Percentiles rank a stretch among this genome's conserved stretches.
Evolutionary conservation across 164 flowering plant genomes (phyloP).

Genomic region (Kingdonia uniflora): DNA sequence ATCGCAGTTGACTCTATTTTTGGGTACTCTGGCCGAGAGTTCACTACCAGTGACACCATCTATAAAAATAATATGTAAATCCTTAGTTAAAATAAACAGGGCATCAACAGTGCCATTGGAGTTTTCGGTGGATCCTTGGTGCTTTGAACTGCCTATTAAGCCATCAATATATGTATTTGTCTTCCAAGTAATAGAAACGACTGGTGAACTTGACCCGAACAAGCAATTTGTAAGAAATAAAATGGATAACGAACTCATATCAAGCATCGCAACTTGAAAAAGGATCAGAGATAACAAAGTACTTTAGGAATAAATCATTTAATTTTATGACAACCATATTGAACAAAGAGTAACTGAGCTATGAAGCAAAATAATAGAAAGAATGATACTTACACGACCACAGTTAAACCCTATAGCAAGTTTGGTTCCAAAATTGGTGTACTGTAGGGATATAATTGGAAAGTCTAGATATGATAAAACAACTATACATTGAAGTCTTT

Average conservation of each 20-base stretch:
- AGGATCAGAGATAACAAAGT: conserved; percentile 1
- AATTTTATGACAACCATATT: background rate
- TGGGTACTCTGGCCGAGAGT: conserved; percentile 30
- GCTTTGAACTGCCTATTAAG: conserved; percentile 22
- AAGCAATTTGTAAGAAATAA: conserved; percentile 34
- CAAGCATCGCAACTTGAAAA: conserved; percentile 67
- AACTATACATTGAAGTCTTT: conserved; percentile 38
- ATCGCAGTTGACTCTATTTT: conserved; percentile 45
- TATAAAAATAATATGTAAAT: conserved; percentile 41
- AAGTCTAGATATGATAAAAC: conserved; percentile 46
- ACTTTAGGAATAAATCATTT: conserved; percentile 1
- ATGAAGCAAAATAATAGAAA: conserved; percentile 3
- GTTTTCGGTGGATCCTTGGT: conserved; percentile 16
- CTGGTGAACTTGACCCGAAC: conserved; percentile 32
- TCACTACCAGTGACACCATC: conserved; percentile 40
- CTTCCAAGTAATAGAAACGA: conserved; percentile 36
- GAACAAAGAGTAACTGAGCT: background rate
- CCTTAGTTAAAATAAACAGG: conserved; percentile 45
- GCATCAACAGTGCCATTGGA: conserved; percentile 15
- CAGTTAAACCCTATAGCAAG: conserved; percentile 71
- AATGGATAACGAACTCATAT: conserved; percentile 37
- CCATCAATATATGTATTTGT: conserved; percentile 11
- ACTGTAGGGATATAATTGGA: conserved; percentile 41
- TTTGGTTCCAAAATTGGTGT: conserved; percentile 39
- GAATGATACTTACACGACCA: conserved; percentile 51